Percentiles rank a stretch among this genome's conserved stretches.
Evolutionary conservation across 2,329 filamentous ascomycete genomes (phyloP).

Genomic region (Westerdykella ornata): DNA sequence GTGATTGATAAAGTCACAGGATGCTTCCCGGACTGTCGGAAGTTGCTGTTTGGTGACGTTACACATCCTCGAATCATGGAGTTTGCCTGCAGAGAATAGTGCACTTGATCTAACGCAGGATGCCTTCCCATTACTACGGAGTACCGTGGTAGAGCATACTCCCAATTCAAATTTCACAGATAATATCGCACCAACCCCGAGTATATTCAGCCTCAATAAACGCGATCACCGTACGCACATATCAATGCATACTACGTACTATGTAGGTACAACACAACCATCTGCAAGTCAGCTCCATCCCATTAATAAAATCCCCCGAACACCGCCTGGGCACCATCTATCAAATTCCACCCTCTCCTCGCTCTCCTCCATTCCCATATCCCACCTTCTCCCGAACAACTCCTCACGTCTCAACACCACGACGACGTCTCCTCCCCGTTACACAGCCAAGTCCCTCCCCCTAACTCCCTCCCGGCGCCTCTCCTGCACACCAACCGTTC

Average conservation of each 20-base stretch:
- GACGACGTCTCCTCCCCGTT: conserved; percentile 1
- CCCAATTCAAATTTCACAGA: too few species aligned
- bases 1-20: neutral
- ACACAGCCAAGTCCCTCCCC: conserved; percentile 9
- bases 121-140: too few species aligned
- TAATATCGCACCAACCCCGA: too few species aligned
- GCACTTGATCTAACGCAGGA: too few species aligned
- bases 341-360: neutral
- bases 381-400: neutral
- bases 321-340: neutral
- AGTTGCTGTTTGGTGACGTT: neutral
- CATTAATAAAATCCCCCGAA: too few species aligned
- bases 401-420: neutral
- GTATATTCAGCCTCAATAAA: neutral
- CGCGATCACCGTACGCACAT: neutral
- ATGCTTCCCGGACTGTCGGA: neutral
- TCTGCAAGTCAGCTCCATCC: too few species aligned
- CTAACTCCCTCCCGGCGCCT: conserved; percentile 5
- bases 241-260: too few species aligned
- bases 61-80: too few species aligned
- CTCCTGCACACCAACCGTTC: neutral
- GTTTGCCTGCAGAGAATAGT: too few species aligned
- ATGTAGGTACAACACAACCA: too few species aligned
- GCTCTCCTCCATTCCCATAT: neutral
- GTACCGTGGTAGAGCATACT: too few species aligned